Evolutionary conservation across 495 filamentous ascomycete species (phyloP).

Genomic region (Penicillium canariense): DNA sequence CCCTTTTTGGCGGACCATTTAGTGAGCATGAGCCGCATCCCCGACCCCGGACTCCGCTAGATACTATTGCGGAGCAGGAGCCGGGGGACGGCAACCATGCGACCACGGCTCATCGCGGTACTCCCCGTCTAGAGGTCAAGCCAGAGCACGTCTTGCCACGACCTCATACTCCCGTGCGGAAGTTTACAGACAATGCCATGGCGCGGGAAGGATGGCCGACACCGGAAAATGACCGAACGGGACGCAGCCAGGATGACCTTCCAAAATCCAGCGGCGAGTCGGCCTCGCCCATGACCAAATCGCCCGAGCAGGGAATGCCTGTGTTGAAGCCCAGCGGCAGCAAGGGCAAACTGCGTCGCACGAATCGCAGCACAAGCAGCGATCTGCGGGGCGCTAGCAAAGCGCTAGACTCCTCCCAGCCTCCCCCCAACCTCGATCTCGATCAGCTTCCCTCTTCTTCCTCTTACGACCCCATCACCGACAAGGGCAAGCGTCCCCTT

Average conservation of each 20-base stretch:
- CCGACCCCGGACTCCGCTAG: constrained; percentile 40
- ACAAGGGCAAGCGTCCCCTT: constrained; percentile 80
- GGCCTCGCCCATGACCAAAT: constrained; percentile 19
- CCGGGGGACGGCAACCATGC: constrained; percentile 20
- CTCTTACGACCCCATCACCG: constrained; percentile 71
- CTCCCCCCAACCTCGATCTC: constrained; percentile 35
- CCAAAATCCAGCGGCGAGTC: constrained; percentile 38
- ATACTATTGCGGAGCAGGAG: constrained; percentile 42
- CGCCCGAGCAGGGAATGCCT: constrained; percentile 36
- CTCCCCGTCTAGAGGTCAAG: constrained; percentile 44
- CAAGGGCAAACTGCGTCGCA: constrained; percentile 59
- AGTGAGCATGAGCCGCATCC: constrained; percentile 25
- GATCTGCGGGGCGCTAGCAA: constrained; percentile 72
- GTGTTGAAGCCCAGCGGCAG: constrained; percentile 36
- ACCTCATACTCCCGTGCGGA: constrained; percentile 39
- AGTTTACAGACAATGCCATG: constrained; percentile 53
- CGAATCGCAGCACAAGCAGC: constrained; percentile 71
- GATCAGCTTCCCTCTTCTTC: constrained; percentile 56
- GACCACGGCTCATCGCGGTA: constrained; percentile 29
- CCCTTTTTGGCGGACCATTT: constrained; percentile 27
- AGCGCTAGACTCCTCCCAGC: constrained; percentile 28
- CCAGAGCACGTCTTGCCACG: constrained; percentile 43
- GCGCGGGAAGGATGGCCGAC: constrained; percentile 51
- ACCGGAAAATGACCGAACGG: constrained; percentile 42
- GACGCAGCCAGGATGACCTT: constrained; percentile 25